Conservation (phyloP, 2,329 filamentous ascomycete species). For the Ophiostoma quercus region DNA sequence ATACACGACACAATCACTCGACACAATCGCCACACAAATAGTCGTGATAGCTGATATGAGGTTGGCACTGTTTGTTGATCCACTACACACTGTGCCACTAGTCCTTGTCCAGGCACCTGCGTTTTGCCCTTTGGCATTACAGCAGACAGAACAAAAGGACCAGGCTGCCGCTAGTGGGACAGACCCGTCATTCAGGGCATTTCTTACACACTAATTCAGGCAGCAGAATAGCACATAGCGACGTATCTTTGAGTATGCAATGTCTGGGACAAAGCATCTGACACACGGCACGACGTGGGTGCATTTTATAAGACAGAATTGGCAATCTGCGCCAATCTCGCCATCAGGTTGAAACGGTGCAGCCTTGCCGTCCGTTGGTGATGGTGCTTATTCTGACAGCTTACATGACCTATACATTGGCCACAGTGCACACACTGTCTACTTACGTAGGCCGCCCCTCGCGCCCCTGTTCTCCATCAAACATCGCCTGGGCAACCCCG, state of each 20-base stretch:
- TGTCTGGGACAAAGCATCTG: not conserved
- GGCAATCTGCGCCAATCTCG: not conserved
- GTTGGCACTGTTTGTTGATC: not conserved
- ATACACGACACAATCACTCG: not conserved
- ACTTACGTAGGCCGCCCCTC: conserved; percentile 3
- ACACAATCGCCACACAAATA: not conserved
- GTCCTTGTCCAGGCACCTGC: not conserved
- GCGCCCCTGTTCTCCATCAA: not conserved
- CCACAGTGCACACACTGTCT: conserved; percentile 15
- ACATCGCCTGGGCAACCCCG: conserved; percentile 26
- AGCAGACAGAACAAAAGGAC: not conserved
- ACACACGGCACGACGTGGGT: conserved; percentile 1
- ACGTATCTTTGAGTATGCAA: not conserved
- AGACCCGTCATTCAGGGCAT: conserved; percentile 4
- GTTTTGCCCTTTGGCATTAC: not conserved
- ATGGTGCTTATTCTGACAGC: not conserved
- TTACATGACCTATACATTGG: not conserved
- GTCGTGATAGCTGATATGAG: not conserved
- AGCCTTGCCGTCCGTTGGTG: not conserved
- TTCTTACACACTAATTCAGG: not conserved
- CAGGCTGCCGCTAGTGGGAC: conserved; percentile 7
- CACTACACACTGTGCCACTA: not conserved
- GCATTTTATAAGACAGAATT: not conserved
- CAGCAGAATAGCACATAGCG: not conserved
- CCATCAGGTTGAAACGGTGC: conserved; percentile 1